Conservation (phyloP, 306 rosid species). For the Dryas octopetala region DNA sequence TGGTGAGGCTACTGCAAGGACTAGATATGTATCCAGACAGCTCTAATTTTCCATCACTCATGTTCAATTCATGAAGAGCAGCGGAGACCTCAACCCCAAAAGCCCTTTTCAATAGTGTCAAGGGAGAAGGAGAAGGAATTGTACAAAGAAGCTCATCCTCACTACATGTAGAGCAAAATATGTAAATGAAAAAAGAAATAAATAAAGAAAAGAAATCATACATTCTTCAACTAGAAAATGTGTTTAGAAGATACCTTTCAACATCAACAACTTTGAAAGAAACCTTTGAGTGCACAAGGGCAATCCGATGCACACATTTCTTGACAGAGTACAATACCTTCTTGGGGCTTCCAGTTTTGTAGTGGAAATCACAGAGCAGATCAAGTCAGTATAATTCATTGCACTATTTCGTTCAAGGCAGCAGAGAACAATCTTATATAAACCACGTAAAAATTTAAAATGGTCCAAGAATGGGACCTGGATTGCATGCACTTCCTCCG, state of each 20-base stretch:
- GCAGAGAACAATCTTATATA: slow-evolving; percentile 6
- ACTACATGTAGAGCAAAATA: slow-evolving; percentile 38
- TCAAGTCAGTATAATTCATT: slow-evolving; percentile 41
- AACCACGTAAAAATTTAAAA: neutral
- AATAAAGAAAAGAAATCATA: neutral
- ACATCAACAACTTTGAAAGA: slow-evolving; percentile 68
- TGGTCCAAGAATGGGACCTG: slow-evolving; percentile 49
- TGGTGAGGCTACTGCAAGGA: slow-evolving; percentile 50
- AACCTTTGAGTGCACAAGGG: slow-evolving; percentile 62
- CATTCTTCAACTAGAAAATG: slow-evolving; percentile 21
- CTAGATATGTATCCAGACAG: slow-evolving; percentile 75
- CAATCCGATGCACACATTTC: slow-evolving; percentile 61
- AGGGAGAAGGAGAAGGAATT: slow-evolving; percentile 67
- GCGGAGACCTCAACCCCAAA: slow-evolving; percentile 63
- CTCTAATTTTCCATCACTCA: slow-evolving; percentile 51
- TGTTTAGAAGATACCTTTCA: slow-evolving; percentile 63
- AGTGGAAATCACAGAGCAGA: slow-evolving; percentile 27
- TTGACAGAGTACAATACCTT: slow-evolving; percentile 80
- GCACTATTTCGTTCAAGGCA: slow-evolving; percentile 31
- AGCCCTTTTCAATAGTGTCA: slow-evolving; percentile 60
- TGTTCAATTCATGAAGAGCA: slow-evolving; percentile 55
- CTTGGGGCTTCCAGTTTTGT: slow-evolving; percentile 63
- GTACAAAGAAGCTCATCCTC: slow-evolving; percentile 74
- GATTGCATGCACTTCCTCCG: slow-evolving; percentile 79
- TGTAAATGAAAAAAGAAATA: slow-evolving; percentile 30